phyloP scores from a whole-genome alignment of 78 protist genomes.

The Thecamonas trahens region DNA sequence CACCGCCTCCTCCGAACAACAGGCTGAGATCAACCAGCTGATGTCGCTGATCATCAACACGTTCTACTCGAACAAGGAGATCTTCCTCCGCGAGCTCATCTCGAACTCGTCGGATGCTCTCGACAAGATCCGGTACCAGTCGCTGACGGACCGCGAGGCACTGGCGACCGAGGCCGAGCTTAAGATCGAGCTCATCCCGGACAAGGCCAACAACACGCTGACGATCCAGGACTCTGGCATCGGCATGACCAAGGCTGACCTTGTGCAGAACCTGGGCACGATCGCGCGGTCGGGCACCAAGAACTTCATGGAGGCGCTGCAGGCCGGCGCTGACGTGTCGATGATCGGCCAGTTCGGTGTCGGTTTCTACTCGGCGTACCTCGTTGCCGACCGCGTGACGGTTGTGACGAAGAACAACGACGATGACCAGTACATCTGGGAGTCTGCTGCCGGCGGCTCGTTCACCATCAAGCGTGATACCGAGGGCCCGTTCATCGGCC shows the following conservation, averaged over 20 bases:
- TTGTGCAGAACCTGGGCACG: constrained; percentile 98
- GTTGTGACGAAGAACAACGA: constrained; percentile 97
- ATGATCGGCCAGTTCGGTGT: constrained; percentile 99
- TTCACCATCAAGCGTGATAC: constrained; percentile 86
- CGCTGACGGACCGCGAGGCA: constrained; percentile 84
- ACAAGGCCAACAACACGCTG: constrained; percentile 82
- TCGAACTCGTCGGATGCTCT: constrained; percentile 95
- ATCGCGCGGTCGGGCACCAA: constrained; percentile 99
- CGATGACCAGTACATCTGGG: constrained; percentile 98
- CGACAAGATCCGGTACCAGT: constrained; percentile 88
- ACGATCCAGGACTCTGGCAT: constrained; percentile 96
- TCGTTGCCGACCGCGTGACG: constrained; percentile 94
- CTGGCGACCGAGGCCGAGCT: constrained; percentile 86
- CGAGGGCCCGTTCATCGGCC: constrained; percentile 65
- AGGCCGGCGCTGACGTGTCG: constrained; percentile 91
- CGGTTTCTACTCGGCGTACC: constrained; percentile 99
- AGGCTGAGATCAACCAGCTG: constrained; percentile 92
- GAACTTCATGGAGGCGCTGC: constrained; percentile 93
- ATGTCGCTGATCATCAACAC: constrained; percentile 97
- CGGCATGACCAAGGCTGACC: constrained; percentile 99
- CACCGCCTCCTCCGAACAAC: no score
- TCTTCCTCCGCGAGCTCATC: constrained; percentile 98
- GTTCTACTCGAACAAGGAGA: constrained; percentile 96
- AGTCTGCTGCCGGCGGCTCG: constrained; percentile 95
- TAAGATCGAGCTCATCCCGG: constrained; percentile 87